Evolutionary conservation across 192 early-diverging fungal genomes (phyloP), one percentile per base, ranked within the genome.

Genomic region (Coemansia furcata): DNA sequence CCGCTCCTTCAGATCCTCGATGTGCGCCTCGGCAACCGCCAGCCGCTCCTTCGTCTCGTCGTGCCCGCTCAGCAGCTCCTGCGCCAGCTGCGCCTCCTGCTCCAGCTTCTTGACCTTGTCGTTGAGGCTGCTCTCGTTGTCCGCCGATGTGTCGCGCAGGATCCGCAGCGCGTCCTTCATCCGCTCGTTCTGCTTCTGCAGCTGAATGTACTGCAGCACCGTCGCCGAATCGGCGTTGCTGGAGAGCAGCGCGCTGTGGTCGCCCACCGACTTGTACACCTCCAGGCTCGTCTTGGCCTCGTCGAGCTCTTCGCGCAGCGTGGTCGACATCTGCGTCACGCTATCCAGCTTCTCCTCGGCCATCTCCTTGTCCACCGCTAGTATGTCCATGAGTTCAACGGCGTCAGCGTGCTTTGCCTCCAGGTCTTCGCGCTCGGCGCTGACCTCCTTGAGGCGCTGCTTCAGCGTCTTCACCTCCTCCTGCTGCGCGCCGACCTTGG

Each of bases 351-450:
- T 85, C 69, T 96, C 94, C 65, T 95, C 95, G 0, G 93, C 94
- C 85, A 95, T 88, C 75, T 98, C 94, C 72, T 92, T 92, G 84
- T 98, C 96, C 14, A 98, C 69, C 5, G 92, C 83, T 61, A 92
- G 87, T 79, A 95, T 89, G 76, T 98, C 96, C 78, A 95, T 84
- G 15, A 81, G 80, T 26, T 95, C 95, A 23, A 87, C 64, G 17
- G 89, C 80, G 36, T 96, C 94, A 39, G 84, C 82, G 59, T 92
- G 85, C 67, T 89, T 88, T 19, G 71, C 64, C 62, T 95, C 94
- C 33, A 85, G 60, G 3, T 73, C 76, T 35, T 92, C 91, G 65
- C 88, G 90, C 63, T 89, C 94, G 5, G 75, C 46, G 21, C 47
- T 38, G 6, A 78, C 68, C 6, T 87, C 85, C 70, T 88, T 88